phyloP scores from a whole-genome alignment of 1,139 yeast species.

The Yamadazyma blattariae region DNA sequence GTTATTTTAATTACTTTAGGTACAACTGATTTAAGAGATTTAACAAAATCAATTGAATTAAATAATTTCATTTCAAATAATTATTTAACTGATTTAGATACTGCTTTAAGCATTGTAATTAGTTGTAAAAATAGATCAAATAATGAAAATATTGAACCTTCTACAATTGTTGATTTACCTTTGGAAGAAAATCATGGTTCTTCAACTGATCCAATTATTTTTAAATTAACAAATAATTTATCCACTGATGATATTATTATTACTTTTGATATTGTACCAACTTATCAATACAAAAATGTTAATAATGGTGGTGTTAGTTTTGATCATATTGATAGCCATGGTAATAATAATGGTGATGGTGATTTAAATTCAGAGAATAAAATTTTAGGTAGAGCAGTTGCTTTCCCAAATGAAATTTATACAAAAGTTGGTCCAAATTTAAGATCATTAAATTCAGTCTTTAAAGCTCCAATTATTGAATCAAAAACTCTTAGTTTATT shows the following conservation, averaged over 20 bases:
- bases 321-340: too few species aligned
- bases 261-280: slow-evolving; percentile 89
- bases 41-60: slow-evolving; percentile 61
- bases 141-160: slow-evolving; percentile 53
- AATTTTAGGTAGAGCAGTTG: slow-evolving; percentile 84
- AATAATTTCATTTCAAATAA: slow-evolving; percentile 70
- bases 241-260: slow-evolving; percentile 57
- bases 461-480: slow-evolving; percentile 79
- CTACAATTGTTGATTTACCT: slow-evolving; percentile 76
- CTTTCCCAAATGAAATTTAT: slow-evolving; percentile 60
- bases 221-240: slow-evolving; percentile 53
- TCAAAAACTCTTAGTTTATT: slow-evolving; percentile 67
- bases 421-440: slow-evolving; percentile 71
- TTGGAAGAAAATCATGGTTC: slow-evolving; percentile 74
- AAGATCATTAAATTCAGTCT: slow-evolving; percentile 63
- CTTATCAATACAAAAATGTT: slow-evolving; percentile 51
- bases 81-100: slow-evolving; percentile 79
- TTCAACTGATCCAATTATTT: slow-evolving; percentile 79
- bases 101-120: slow-evolving; percentile 78
- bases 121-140: slow-evolving; percentile 48
- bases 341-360: slow-evolving; percentile 11
- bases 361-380: slow-evolving; percentile 29
- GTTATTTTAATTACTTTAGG: slow-evolving; percentile 80
- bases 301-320: slow-evolving; percentile 4
- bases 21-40: slow-evolving; percentile 72